A percentile compares a stretch with the other conserved stretches of the same genome.
Evolutionary conservation across 306 rosid genomes (phyloP).

Genomic region (Gynostemma pentaphyllum): DNA sequence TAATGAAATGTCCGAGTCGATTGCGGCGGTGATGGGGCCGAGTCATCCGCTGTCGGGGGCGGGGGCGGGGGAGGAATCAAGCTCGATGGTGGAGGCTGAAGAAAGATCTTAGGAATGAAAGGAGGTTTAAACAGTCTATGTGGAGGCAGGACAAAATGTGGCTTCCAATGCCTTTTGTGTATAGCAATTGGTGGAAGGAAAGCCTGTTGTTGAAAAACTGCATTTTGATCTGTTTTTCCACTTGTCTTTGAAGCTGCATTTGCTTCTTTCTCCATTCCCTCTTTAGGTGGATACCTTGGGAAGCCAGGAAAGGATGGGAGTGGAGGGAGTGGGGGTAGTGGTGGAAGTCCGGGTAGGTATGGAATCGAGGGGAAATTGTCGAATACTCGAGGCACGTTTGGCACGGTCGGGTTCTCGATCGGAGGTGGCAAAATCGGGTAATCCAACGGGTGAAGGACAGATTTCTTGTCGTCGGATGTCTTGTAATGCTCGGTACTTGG

Average conservation of each 20-base stretch:
- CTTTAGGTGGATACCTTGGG: neutral
- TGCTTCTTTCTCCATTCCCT: neutral
- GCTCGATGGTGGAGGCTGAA: conserved; percentile 37
- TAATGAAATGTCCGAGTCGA: conserved; percentile 29
- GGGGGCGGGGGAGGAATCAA: conserved; percentile 35
- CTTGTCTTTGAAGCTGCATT: neutral
- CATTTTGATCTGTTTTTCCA: neutral
- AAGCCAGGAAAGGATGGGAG: conserved; percentile 10
- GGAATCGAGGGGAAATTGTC: conserved; percentile 13
- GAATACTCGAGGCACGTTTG: conserved; percentile 7
- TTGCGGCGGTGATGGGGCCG: conserved; percentile 33
- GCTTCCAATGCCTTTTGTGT: conserved; percentile 31
- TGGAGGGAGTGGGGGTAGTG: neutral
- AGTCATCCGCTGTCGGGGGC: conserved; percentile 18
- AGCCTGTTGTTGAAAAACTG: neutral
- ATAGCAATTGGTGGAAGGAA: conserved; percentile 8
- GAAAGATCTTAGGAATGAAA: conserved; percentile 28
- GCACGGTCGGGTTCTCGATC: conserved; percentile 33
- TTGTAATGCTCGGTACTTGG: conserved; percentile 23
- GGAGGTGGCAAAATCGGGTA: conserved; percentile 46
- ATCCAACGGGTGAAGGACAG: conserved; percentile 6
- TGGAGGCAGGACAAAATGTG: conserved; percentile 19
- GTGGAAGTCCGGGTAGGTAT: conserved; percentile 17
- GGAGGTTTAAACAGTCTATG: conserved; percentile 12
- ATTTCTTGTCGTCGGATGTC: conserved; percentile 9